Evolutionary conservation across 495 filamentous ascomycete genomes (phyloP), one percentile per base, ranked within the genome.

Genomic region (Clohesyomyces aquaticus): DNA sequence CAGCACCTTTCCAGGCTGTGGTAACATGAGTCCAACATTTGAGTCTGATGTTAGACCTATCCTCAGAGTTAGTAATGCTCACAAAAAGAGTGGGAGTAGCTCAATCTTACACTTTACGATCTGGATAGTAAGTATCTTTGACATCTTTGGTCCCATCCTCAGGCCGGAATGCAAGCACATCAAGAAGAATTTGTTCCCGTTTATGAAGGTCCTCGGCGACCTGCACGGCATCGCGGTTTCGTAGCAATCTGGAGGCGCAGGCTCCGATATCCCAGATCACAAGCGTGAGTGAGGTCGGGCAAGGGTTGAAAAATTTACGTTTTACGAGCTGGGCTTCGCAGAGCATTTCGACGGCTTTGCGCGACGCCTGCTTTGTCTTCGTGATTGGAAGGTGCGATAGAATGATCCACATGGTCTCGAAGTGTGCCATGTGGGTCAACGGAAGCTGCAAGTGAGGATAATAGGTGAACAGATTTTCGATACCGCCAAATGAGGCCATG

Each of bases 381-480:
- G 55, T 65, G 41, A 55, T 25, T 1, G 62, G 47, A 19, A 59
- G 22, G 38, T 46, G 49, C n/a, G 62, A 65, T 12, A 65, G 21
- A 19, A 59, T 59, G 26, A 55, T 35, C 62, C 62, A 65, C 10
- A 65, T 14, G 1, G 62, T 65, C 28, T 65, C 62, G 21, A 65
- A 65, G 55, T 59, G 53, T 14, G 55, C 35, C 11, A 59, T 35
- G 29, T 53, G 32, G 25, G 48, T 47, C 14, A 65, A 47, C 6
- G 62, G 29, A 11, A 59, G 29, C 14, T 65, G 55, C n/a, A 65
- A 28, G 48, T 59, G 55, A 3, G 62, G 62, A 32, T 59, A 65
- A 25, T 65, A 65, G 18, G 12, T 59, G 32, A 43, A 59, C 28
- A 65, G 62, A 50, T 59, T 65, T 27, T 65, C 62, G 16, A 59